Conservation (phyloP, 2,329 filamentous ascomycete species). For the Paracamarosporium sp. region DNA sequence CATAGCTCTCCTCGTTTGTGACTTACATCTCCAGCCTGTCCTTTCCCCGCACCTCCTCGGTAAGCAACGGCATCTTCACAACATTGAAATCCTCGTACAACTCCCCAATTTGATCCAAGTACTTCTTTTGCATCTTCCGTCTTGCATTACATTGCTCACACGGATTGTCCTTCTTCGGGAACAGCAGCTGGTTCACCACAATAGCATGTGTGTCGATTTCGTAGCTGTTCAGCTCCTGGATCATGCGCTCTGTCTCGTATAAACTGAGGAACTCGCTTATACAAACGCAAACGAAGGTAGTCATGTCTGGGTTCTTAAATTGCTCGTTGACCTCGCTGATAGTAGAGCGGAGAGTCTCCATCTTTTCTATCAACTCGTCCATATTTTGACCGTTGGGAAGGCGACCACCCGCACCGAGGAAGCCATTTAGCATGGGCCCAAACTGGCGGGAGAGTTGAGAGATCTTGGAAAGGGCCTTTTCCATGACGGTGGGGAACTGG, state of each 20-base stretch:
- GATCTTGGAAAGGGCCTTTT: constrained; percentile 97
- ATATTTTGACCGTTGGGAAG: constrained; percentile 93
- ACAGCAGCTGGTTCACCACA: constrained; percentile 96
- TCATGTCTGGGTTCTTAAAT: constrained; percentile 95
- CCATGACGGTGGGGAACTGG: constrained; percentile 96
- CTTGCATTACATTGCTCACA: constrained; percentile 96
- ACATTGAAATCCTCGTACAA: constrained; percentile 99
- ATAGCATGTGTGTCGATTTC: constrained; percentile 96
- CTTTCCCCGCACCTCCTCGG: constrained; percentile 95
- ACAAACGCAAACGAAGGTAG: constrained; percentile 97
- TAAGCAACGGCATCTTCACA: constrained; percentile 94
- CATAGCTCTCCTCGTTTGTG: background rate
- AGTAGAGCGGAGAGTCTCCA: constrained; percentile 90
- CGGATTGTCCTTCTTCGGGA: constrained; percentile 81
- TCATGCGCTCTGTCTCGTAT: constrained; percentile 99
- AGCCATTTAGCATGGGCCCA: constrained; percentile 91
- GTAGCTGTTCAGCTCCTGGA: constrained; percentile 93
- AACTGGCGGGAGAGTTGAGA: constrained; percentile 94
- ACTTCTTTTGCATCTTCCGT: constrained; percentile 99
- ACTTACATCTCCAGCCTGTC: constrained; percentile 80
- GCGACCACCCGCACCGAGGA: constrained; percentile 78
- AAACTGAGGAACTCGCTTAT: constrained; percentile 96
- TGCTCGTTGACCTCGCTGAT: constrained; percentile 96
- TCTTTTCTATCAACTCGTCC: constrained; percentile 90
- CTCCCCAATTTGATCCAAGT: constrained; percentile 97